phyloP scores from a whole-genome alignment of 768 basidiomycete species.

The Lyophyllum atratum region DNA sequence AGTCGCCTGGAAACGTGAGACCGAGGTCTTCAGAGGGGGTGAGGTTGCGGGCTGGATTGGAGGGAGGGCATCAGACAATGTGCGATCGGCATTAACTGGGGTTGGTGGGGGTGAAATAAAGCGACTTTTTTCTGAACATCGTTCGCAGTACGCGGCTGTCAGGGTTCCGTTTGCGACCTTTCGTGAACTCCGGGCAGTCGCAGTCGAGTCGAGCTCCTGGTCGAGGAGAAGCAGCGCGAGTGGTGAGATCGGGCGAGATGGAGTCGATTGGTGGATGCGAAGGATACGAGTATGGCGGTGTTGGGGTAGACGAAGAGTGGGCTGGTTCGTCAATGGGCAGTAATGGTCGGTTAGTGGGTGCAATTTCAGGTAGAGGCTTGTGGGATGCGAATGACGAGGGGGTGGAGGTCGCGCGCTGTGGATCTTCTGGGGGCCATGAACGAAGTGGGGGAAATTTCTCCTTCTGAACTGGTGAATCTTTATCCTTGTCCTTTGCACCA shows the following conservation, averaged over 20 bases:
- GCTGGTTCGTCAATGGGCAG: constrained; percentile 28
- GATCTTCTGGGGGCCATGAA: constrained; percentile 62
- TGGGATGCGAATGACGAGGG: constrained; percentile 47
- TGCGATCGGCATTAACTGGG: constrained; percentile 55
- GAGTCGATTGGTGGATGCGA: constrained; percentile 26
- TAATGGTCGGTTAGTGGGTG: constrained; percentile 33
- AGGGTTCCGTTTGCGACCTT: constrained; percentile 34
- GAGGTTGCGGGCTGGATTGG: constrained; percentile 21
- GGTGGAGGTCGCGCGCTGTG: constrained; percentile 38
- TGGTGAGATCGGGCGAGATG: constrained; percentile 23
- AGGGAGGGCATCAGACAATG: constrained; percentile 46
- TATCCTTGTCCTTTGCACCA: constrained; percentile 67
- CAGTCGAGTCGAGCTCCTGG: constrained; percentile 23
- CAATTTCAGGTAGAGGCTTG: constrained; percentile 77
- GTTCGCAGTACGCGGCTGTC: constrained; percentile 26
- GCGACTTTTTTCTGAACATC: constrained; percentile 85
- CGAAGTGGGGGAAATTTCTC: constrained; percentile 74
- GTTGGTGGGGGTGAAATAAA: constrained; percentile 80
- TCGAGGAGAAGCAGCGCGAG: constrained; percentile 12
- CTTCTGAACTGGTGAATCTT: constrained; percentile 40
- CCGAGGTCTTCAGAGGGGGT: constrained; percentile 59
- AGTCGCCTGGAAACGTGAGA: constrained; percentile 76
- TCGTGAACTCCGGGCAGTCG: constrained; percentile 31
- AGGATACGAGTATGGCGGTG: constrained; percentile 24
- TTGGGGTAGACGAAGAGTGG: constrained; percentile 31